A percentile compares a stretch with the other conserved stretches of the same genome.
These are phyloP conservation scores for Fusarium sp. DNA, from an alignment of 2,329 filamentous ascomycete species.

Conservation along the genomic window DNA sequence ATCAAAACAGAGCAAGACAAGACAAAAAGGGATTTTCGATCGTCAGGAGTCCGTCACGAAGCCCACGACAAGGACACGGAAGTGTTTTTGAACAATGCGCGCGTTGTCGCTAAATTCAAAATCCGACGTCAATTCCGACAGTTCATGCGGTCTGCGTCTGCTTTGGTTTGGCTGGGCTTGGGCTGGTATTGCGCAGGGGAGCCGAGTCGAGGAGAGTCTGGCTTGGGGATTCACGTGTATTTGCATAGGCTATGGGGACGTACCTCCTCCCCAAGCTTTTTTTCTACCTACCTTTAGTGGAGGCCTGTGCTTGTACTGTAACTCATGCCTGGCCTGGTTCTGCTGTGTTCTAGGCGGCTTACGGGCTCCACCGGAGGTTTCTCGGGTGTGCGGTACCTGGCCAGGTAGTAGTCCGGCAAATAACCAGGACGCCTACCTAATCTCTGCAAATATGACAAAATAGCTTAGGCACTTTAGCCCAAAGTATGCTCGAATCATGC, in stretches of 20 bases:
- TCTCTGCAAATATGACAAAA: no score
- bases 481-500: no score
- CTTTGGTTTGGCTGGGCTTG: constrained; percentile 6
- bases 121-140: constrained; percentile 47
- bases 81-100: constrained; percentile 43
- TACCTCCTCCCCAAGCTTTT: constrained; percentile 14
- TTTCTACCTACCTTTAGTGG: constrained; percentile 2
- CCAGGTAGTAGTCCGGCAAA: not conserved
- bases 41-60: constrained; percentile 41
- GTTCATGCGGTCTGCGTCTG: constrained; percentile 48
- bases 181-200: constrained; percentile 39
- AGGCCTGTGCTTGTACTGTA: no score
- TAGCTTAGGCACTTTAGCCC: no score
- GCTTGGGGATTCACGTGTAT: constrained; percentile 47
- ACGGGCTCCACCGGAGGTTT: constrained; percentile 33
- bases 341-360: constrained; percentile 15
- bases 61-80: constrained; percentile 38
- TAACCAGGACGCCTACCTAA: no score
- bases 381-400: constrained; percentile 22
- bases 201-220: constrained; percentile 9
- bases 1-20: constrained; percentile 31
- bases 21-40: constrained; percentile 28
- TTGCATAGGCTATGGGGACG: constrained; percentile 19
- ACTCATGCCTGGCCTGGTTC: constrained; percentile 5
- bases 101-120: constrained; percentile 48